Evolutionary conservation across 495 filamentous ascomycete species (phyloP), one percentile per base, ranked within the genome.

Genomic region (Penicillium bialowiezense): DNA sequence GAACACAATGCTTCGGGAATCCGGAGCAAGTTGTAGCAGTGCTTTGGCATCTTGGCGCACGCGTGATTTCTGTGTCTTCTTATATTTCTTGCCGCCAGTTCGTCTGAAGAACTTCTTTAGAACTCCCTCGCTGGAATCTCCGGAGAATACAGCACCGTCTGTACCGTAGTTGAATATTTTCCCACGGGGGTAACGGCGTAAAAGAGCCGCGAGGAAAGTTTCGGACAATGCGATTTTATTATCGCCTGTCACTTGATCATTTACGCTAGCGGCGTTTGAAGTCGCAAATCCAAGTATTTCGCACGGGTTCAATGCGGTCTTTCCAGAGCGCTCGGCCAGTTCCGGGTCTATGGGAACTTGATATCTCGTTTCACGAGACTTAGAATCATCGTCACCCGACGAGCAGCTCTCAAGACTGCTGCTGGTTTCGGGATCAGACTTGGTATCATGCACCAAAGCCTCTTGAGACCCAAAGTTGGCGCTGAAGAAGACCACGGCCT

Each of bases 401-500:
- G 51, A 51, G 26, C 21, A 41, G 21, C 39, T 52, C 20, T 56
- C 53, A 15, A 41, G 26, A 19, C 51, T 18, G 26, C 65, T 70
- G 10, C 19, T 17, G 23, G 23, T 26, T 7, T 58, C 55, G 9
- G 38, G 31, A 13, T 58, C 55, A 12, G 47, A 51, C 28, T 44
- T 45, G 7, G 39, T n/a, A 35, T 26, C n/a, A 33, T 49, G 31
- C 12, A 57, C 44, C 19, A 52, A 42, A 21, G 50, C 40, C 23
- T 45, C 41, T 13, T 26, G 41, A 17, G 48, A 51, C 15, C 41
- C 17, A 24, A 59, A 59, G 19, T 75, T 72, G 15, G 76, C 76
- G 51, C 80, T 71, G n/a, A 76, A 63, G 48, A 74, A 79, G 8
- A 77, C 43, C 9, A 71, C 68, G 0, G 74, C 77, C 6, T 78